Percentiles rank a stretch among this genome's conserved stretches.
These are phyloP conservation scores for Coemansia sp. DNA, from an alignment of 192 early-diverging fungal species.

Conservation along the genomic window DNA sequence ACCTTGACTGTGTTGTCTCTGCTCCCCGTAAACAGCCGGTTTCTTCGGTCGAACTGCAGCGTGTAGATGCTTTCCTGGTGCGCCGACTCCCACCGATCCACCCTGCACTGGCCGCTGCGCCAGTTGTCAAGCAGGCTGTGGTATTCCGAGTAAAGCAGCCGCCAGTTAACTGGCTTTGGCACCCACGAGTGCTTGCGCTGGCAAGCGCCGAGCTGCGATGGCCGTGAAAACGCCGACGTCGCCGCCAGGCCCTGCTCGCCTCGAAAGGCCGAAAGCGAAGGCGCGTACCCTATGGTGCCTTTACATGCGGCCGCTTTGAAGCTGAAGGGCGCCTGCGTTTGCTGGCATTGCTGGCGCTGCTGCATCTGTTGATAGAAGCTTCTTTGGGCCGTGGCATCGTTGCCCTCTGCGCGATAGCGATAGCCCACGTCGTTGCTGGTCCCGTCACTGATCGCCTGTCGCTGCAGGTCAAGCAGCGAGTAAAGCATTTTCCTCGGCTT, in stretches of 20 bases:
- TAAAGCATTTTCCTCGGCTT: conserved; percentile 9
- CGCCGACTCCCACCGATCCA: conserved; percentile 60
- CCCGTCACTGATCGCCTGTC: not conserved
- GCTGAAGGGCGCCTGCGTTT: not conserved
- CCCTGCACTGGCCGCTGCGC: conserved; percentile 59
- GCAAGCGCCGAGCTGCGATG: too few relatives aligned
- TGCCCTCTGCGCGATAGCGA: too few relatives aligned
- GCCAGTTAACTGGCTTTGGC: conserved; percentile 64
- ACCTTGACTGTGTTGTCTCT: conserved; percentile 70
- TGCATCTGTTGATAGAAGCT: conserved; percentile 14
- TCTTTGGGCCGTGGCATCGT: conserved; percentile 3
- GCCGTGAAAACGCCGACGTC: not conserved
- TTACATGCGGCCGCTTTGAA: not conserved
- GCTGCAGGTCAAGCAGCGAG: conserved; percentile 11
- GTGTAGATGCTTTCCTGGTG: conserved; percentile 87
- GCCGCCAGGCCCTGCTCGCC: not conserved
- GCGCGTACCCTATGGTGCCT: not conserved
- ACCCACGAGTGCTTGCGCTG: not conserved
- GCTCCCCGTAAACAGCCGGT: conserved; percentile 66
- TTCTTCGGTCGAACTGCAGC: conserved; percentile 69
- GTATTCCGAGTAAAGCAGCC: conserved; percentile 65
- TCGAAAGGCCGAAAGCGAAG: too few relatives aligned
- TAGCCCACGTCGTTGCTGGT: not conserved
- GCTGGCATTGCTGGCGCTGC: conserved; percentile 6
- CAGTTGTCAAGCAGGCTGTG: conserved; percentile 68